A percentile compares a stretch with the other conserved stretches of the same genome.
Evolutionary conservation across 345 rosid genomes (phyloP).

Genomic region (Syzygium grande): DNA sequence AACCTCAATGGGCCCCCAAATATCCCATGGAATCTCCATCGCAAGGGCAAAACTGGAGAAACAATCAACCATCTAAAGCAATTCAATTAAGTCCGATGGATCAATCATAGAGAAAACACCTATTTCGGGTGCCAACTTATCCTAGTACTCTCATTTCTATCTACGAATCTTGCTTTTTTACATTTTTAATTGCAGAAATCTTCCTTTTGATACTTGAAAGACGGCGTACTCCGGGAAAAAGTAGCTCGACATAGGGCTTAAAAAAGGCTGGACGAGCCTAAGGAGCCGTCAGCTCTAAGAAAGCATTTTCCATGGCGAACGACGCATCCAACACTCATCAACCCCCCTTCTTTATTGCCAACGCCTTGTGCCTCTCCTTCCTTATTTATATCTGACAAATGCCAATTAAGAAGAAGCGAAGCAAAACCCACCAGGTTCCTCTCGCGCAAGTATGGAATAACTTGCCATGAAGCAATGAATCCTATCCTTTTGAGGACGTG

Average conservation of each 20-base stretch:
- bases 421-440: neutral
- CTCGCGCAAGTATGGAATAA: neutral
- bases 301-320: neutral
- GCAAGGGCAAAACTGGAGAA: neutral
- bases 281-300: neutral
- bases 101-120: neutral
- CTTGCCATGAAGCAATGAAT: constrained; percentile 7
- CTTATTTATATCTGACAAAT: neutral
- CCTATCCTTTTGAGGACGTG: neutral
- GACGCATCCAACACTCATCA: neutral
- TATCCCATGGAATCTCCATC: neutral
- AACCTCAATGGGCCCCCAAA: neutral
- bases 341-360: neutral
- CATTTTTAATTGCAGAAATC: neutral
- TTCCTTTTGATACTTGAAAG: neutral
- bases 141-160: neutral
- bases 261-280: neutral
- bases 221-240: neutral
- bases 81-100: neutral
- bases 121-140: neutral
- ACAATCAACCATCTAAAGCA: neutral
- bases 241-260: neutral
- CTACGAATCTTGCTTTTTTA: neutral
- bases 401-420: neutral
- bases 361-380: neutral